Base-by-base conservation (phyloP, 352 stramenopile species). In the Phytophthora crassamura region DNA sequence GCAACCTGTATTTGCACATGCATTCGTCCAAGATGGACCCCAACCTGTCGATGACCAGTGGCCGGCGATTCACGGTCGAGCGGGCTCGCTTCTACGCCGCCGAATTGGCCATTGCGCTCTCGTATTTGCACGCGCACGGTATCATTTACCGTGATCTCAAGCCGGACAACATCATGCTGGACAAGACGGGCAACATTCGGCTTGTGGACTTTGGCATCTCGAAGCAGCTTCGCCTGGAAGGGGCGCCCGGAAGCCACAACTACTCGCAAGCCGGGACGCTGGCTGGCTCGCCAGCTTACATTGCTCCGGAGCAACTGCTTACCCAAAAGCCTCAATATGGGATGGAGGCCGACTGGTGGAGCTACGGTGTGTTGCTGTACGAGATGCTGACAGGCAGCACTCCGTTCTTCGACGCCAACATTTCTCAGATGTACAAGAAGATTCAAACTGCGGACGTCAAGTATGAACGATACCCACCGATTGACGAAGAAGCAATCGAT, bases 301-400 rank as follows among this genome's bases (percentile, higher is more conserved):
- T 94, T 64, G 86, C 88, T 20, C 88, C 88, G 2, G 88, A 96
- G 72, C 86, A 94, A 33, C 48, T 96, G 22, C 64, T 91, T 38
- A 92, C 86, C 16, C 86, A 94, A 60, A 92, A 93, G 69, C 86
- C 88, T 20, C 78, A 90, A 66, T 96, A 97, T 67, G 86, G 86
- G 35, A 92, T 91, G 78, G 83, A 84, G 34, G 90, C 89, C 16
- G 91, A 97, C 67, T 97, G 90, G 90, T 97, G 90, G 90, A 96
- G 88, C 56, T 93, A 96, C 46, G 91, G 91, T 42, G 86, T 97
- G 15, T 60, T 97, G 15, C 47, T 97, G 16, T 97, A 95, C 52
- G 91, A 97, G 67, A 93, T 97, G 80, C 69, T 97, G 22, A 94
- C 86, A 7, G 92, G 91, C 14, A 78, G 69, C 43, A 97, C 91